phyloP scores from a whole-genome alignment of 2,329 filamentous ascomycete species.

The Fusarium irregulare region DNA sequence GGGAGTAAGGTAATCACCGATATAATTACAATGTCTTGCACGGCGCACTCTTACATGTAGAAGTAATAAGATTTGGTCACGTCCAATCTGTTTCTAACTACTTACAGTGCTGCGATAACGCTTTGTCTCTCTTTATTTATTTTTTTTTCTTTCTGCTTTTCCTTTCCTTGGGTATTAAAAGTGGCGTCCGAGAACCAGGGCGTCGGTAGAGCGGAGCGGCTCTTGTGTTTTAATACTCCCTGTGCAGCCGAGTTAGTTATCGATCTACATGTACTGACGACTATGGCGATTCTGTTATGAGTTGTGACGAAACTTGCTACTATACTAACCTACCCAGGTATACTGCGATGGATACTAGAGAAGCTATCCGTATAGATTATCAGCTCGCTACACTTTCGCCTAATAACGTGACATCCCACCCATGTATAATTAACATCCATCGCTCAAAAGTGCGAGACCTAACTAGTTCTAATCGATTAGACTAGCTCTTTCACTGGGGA shows the following conservation, averaged over 20 bases:
- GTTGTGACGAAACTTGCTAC: neutral
- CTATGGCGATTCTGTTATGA: neutral
- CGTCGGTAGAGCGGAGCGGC: conserved; percentile 21
- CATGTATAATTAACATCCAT: neutral
- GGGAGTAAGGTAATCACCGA: neutral
- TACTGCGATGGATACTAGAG: neutral
- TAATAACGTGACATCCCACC: neutral
- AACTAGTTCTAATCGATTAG: conserved; percentile 5
- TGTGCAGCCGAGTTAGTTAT: neutral
- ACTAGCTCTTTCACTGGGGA: neutral
- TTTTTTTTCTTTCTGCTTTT: neutral
- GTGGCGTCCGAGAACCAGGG: conserved; percentile 26
- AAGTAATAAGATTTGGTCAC: neutral
- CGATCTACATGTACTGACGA: neutral
- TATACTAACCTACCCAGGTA: neutral
- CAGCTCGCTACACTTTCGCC: neutral
- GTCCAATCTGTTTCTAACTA: neutral
- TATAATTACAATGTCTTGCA: neutral
- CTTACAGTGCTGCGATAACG: neutral
- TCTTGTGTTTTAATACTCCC: conserved; percentile 8
- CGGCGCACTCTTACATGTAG: neutral
- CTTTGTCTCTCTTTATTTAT: neutral
- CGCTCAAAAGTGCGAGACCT: neutral
- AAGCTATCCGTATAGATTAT: neutral
- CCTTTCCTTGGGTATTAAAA: neutral